A percentile compares a stretch with the other conserved stretches of the same genome.
phyloP scores from a whole-genome alignment of 441 rosid genomes.

The Corymbia calophylla region DNA sequence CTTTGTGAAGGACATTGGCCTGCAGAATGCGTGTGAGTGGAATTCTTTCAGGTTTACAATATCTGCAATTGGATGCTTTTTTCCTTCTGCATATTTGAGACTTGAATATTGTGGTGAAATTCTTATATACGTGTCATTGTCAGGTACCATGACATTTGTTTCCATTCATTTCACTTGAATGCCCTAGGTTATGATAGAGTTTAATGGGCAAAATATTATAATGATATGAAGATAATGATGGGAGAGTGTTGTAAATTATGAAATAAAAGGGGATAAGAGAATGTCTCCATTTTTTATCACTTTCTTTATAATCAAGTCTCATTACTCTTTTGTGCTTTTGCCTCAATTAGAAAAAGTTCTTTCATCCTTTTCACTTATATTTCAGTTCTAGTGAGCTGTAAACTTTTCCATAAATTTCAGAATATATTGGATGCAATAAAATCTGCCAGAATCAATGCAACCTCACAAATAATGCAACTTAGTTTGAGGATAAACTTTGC shows the following conservation, averaged over 20 bases:
- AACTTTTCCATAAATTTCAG: not conserved
- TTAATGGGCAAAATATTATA: not conserved
- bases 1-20: constrained; percentile 99
- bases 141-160: not conserved
- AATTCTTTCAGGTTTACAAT: not conserved
- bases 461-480: not conserved
- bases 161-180: not conserved
- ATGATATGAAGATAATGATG: not conserved
- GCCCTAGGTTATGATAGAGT: not conserved
- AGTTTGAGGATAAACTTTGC: not conserved
- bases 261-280: not conserved
- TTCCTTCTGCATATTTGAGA: not conserved
- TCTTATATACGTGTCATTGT: not conserved
- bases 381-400: not conserved
- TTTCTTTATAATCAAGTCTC: not conserved
- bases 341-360: not conserved
- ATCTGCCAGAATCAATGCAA: not conserved
- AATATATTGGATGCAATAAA: not conserved
- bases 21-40: constrained; percentile 94
- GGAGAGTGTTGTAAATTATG: not conserved
- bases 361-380: not conserved
- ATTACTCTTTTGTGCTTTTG: not conserved
- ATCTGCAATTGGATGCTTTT: not conserved
- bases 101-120: not conserved
- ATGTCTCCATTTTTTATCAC: not conserved